phyloP scores from a whole-genome alignment of 176 grass and related monocot genomes.

The Phoenix dactylifera region DNA sequence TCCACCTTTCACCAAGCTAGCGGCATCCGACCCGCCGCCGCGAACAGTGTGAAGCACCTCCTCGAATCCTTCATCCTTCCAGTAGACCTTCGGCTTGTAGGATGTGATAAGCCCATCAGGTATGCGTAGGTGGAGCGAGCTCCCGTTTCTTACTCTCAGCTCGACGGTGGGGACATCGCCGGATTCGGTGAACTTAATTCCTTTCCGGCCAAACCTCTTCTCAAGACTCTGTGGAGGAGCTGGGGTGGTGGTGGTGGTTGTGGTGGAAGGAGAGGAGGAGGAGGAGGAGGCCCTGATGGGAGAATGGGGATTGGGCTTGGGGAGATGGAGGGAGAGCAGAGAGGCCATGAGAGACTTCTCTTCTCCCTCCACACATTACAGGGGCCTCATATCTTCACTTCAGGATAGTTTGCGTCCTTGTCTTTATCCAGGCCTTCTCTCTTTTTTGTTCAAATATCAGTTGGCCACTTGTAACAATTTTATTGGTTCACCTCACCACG shows the following conservation, averaged over 20 bases:
- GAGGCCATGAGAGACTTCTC: conserved; percentile 56
- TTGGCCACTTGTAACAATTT: too few relatives aligned
- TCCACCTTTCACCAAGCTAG: conserved; percentile 33
- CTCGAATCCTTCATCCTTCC: conserved; percentile 71
- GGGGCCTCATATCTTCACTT: conserved; percentile 53
- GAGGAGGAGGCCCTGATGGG: conserved; percentile 24
- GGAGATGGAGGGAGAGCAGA: conserved; percentile 64
- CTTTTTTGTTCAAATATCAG: too few relatives aligned
- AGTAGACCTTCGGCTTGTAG: conserved; percentile 83
- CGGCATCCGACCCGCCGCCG: neutral
- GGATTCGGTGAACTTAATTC: conserved; percentile 57
- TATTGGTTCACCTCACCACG: too few relatives aligned
- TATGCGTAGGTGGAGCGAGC: conserved; percentile 61
- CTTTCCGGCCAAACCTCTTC: conserved; percentile 80
- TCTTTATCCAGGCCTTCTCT: neutral
- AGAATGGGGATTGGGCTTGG: conserved; percentile 29
- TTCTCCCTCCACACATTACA: conserved; percentile 24
- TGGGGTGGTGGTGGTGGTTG: neutral
- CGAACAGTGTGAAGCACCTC: conserved; percentile 68
- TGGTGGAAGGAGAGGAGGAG: conserved; percentile 11
- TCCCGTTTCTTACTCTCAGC: conserved; percentile 74
- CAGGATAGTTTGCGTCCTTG: conserved; percentile 34
- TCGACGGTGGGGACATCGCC: conserved; percentile 43
- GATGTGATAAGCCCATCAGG: conserved; percentile 78
- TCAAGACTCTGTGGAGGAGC: conserved; percentile 36